These are phyloP conservation scores for Apiospora koreana DNA, from an alignment of 2,329 filamentous ascomycete genomes.

Conservation along the genomic window DNA sequence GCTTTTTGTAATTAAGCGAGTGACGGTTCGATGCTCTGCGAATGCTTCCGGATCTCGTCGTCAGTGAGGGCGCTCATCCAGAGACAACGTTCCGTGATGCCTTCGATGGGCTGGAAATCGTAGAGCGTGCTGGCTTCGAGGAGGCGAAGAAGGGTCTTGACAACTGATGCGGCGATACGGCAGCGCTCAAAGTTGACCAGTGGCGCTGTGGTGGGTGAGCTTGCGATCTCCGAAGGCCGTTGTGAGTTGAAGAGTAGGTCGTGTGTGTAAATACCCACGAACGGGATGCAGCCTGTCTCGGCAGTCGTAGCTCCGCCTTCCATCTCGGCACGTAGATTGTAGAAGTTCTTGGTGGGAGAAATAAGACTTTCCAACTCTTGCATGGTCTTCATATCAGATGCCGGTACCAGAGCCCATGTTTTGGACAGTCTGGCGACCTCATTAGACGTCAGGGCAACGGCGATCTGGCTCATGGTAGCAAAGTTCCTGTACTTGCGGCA, in stretches of 20 bases:
- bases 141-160: constrained; percentile 78
- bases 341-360: constrained; percentile 76
- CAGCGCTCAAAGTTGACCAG: constrained; percentile 84
- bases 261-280: constrained; percentile 82
- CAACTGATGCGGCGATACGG: constrained; percentile 72
- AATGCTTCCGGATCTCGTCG: constrained; percentile 66
- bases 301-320: constrained; percentile 58
- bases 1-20: not conserved
- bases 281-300: constrained; percentile 77
- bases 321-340: constrained; percentile 78
- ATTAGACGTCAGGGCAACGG: constrained; percentile 73
- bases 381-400: constrained; percentile 65
- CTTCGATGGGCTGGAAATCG: constrained; percentile 71
- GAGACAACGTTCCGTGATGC: constrained; percentile 77
- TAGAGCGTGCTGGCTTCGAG: constrained; percentile 78
- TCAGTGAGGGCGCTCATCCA: constrained; percentile 80
- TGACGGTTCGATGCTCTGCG: constrained; percentile 46
- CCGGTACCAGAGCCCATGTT: constrained; percentile 73
- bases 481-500: constrained; percentile 79
- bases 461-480: constrained; percentile 79
- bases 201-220: constrained; percentile 64
- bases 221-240: constrained; percentile 72
- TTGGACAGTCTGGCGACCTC: constrained; percentile 67
- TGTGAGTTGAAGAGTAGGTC: constrained; percentile 82
- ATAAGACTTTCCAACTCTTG: constrained; percentile 71